Base-by-base conservation (phyloP, 2,329 filamentous ascomycete species). In the Phialocephala sp. region DNA sequence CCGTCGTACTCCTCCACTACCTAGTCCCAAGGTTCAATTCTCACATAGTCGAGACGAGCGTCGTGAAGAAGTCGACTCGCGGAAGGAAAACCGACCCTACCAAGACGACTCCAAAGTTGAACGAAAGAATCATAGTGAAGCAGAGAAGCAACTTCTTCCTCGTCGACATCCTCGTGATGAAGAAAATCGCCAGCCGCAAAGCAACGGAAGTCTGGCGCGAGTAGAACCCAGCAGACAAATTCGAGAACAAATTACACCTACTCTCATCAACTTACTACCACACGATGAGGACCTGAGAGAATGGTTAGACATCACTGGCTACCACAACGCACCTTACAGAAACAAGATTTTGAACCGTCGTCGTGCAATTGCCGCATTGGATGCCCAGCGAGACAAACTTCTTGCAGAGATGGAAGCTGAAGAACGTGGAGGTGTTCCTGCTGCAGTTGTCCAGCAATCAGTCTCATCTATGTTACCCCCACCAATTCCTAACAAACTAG, bases 291-390 rank as follows among this genome's bases (percentile, higher is more conserved):
- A 78, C 61, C 63, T 79, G 37, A 73, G 71, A 68, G 75, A 77
- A 62, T 79, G 77, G 76, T 65, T 79, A 45, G 70, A 75, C 14
- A 70, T 77, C 24, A 78, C 77, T 32, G 73, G 74, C 2, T 79
- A 73, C 64, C 72, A 77, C 66, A 75, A 78, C 69, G 62, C 62
- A 45, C 63, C 64, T n/a, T 77, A 78, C 57, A 75, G 77, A 68
- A 68, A 68, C 47, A 76, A 75, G 65, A 73, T 72, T 41, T 60
- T 77, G 27, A 67, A 66, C 57, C 68, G 69, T 45, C 71, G 71
- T 52, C 70, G 75, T 54, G 64, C 68, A 39, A 69, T 78, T 64
- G 73, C 72, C 54, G 72, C 69, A 18, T 66, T 79, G 35, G 75
- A 79, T 64, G 72, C 71, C 36, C 70, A 78, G 60, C 74, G 70